These are phyloP conservation scores for Hymenotorrendiella dingleyae DNA, from an alignment of 2,329 filamentous ascomycete species.

Conservation along the genomic window DNA sequence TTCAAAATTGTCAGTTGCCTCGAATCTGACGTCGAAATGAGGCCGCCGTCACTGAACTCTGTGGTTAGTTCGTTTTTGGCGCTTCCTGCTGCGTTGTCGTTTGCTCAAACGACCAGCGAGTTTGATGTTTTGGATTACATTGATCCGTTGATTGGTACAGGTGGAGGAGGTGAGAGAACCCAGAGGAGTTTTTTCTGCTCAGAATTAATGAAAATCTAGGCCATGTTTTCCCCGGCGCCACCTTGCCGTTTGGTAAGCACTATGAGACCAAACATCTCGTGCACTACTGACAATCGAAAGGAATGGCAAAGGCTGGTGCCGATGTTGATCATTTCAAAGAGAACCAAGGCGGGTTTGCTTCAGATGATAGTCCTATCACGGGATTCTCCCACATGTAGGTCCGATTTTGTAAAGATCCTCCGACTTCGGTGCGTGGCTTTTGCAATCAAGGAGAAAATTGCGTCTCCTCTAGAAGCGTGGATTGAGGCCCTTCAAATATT, in stretches of 20 bases:
- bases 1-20: too few species aligned
- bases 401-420: too few species aligned
- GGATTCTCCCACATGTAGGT: constrained; percentile 31
- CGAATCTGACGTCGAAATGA: too few species aligned
- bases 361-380: constrained; percentile 35
- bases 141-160: constrained; percentile 49
- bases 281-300: constrained; percentile 33
- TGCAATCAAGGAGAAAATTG: too few species aligned
- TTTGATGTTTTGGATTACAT: constrained; percentile 37
- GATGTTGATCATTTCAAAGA: constrained; percentile 43
- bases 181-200: too few species aligned
- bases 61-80: not conserved
- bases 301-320: constrained; percentile 43
- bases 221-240: constrained; percentile 52
- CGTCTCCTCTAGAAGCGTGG: too few species aligned
- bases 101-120: not conserved
- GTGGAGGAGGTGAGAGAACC: constrained; percentile 39
- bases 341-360: constrained; percentile 52
- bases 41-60: not conserved
- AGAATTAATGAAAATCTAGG: too few species aligned
- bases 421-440: too few species aligned
- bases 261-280: not conserved
- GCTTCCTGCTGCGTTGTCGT: not conserved
- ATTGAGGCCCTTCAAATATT: too few species aligned
- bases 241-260: constrained; percentile 41